Evolutionary conservation across 2,329 filamentous ascomycete genomes (phyloP).

Genomic region (Apiospora malaysiana): DNA sequence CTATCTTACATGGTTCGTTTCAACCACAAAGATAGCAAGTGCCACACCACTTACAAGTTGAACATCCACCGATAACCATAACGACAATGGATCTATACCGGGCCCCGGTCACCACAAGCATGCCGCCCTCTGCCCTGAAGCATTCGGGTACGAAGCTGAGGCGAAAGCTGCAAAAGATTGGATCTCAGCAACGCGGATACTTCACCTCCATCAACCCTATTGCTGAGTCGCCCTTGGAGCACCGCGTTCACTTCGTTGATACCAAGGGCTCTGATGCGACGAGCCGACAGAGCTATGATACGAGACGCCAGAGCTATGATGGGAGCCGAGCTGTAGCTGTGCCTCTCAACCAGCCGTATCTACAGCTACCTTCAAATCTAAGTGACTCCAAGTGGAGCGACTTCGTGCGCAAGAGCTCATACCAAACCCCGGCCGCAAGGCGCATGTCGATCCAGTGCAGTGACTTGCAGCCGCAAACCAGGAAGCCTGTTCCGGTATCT

Average conservation of each 20-base stretch:
- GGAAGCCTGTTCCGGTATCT: not conserved
- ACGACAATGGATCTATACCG: conserved; percentile 7
- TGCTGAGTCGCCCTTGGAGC: conserved; percentile 6
- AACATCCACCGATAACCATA: not conserved
- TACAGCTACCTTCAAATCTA: conserved; percentile 28
- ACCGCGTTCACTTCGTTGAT: not conserved
- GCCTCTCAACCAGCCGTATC: conserved; percentile 18
- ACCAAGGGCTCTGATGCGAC: not conserved
- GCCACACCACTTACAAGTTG: not conserved
- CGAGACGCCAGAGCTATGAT: not conserved
- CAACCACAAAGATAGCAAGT: not conserved
- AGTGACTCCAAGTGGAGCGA: conserved; percentile 38
- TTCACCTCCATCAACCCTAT: conserved; percentile 32
- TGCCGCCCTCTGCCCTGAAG: conserved; percentile 25
- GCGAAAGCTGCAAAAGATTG: conserved; percentile 39
- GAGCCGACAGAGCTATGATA: not conserved
- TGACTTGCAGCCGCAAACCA: not conserved
- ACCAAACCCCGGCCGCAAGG: conserved; percentile 29
- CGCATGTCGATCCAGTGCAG: conserved; percentile 22
- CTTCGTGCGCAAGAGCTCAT: conserved; percentile 37
- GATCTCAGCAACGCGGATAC: conserved; percentile 32
- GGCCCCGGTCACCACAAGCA: not conserved
- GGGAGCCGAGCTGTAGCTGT: not conserved
- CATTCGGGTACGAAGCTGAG: conserved; percentile 39
- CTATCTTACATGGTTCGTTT: not conserved